A percentile compares a stretch with the other conserved stretches of the same genome.
Conservation (phyloP, 345 rosid genomes). For the Physaria fendleri region DNA sequence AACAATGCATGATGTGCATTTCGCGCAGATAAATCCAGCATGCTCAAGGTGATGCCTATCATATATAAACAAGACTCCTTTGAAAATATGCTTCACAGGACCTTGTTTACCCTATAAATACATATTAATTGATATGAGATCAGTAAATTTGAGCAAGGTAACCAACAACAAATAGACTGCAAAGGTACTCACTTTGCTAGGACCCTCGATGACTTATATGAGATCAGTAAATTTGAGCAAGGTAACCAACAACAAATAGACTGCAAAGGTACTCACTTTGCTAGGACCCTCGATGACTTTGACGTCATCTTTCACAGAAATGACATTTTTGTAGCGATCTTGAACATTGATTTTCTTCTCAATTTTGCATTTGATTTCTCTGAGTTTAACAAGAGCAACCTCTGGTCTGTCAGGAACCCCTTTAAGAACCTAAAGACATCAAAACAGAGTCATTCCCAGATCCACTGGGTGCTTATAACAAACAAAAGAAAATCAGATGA, state of each 20-base stretch:
- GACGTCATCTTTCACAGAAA: constrained; percentile 76
- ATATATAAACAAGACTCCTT: constrained; percentile 62
- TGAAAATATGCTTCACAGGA: constrained; percentile 82
- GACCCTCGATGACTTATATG: constrained; percentile 56
- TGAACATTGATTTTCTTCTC: constrained; percentile 66
- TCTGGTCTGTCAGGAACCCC: constrained; percentile 94
- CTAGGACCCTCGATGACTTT: constrained; percentile 82
- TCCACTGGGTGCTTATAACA: neutral
- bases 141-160: neutral
- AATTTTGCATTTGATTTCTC: constrained; percentile 90
- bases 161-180: constrained; percentile 10
- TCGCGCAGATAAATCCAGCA: constrained; percentile 92
- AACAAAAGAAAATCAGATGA: neutral
- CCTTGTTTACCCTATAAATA: constrained; percentile 83
- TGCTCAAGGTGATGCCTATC: constrained; percentile 97
- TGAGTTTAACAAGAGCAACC: constrained; percentile 70
- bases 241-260: constrained; percentile 15
- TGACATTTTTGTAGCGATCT: constrained; percentile 61
- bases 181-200: constrained; percentile 64
- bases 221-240: neutral
- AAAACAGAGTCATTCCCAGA: constrained; percentile 10
- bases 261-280: constrained; percentile 49
- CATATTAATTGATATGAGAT: neutral
- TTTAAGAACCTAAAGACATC: constrained; percentile 57
- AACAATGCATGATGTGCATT: constrained; percentile 58